Evolutionary conservation across 2,329 filamentous ascomycete genomes (phyloP).

Genomic region (Claviceps cyperi): DNA sequence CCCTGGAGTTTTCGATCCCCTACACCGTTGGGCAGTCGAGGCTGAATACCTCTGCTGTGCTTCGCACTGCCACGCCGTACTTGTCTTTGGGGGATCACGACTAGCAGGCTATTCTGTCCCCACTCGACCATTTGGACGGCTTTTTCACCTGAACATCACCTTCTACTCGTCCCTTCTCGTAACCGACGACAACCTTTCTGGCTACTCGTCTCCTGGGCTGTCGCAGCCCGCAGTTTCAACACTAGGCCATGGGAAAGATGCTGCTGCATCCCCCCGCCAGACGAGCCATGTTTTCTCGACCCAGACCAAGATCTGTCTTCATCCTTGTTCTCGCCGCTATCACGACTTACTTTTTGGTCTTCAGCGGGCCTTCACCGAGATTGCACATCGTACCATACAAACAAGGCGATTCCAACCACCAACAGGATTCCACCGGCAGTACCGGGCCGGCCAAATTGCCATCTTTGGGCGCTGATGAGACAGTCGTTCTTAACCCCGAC

Average conservation of each 20-base stretch:
- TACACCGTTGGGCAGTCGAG: neutral
- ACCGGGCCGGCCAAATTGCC: neutral
- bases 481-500: neutral
- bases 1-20: neutral
- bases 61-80: neutral
- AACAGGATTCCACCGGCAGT: neutral
- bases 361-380: constrained; percentile 20
- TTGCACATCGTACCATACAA: constrained; percentile 22
- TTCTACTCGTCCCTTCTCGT: neutral
- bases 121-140: neutral
- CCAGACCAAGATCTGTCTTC: constrained; percentile 28
- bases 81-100: constrained; percentile 1
- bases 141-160: neutral
- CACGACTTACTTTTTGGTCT: constrained; percentile 29
- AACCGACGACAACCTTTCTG: neutral
- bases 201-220: neutral
- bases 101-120: constrained; percentile 3
- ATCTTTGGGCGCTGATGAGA: neutral
- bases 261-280: constrained; percentile 17
- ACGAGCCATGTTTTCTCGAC: constrained; percentile 18
- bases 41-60: neutral
- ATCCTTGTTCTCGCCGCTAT: constrained; percentile 24
- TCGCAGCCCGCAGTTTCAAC: neutral
- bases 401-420: constrained; percentile 3
- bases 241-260: constrained; percentile 17